phyloP scores from a whole-genome alignment of 2,329 filamentous ascomycete genomes.

The Phaeosphaeria sp. region DNA sequence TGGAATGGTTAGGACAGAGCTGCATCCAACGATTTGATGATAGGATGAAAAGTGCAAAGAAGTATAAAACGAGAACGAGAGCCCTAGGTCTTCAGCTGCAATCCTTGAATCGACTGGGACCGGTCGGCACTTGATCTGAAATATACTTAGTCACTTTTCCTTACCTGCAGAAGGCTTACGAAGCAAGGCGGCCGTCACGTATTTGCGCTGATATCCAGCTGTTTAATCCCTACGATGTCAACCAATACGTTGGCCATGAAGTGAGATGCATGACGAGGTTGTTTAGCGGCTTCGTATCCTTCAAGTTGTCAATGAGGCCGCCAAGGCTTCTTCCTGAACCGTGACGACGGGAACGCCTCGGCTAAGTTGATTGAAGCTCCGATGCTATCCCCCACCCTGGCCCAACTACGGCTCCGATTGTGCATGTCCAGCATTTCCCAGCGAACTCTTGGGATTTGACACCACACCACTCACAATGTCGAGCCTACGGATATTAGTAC shows the following conservation, averaged over 20 bases:
- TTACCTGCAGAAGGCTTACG: not conserved
- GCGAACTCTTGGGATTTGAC: not conserved
- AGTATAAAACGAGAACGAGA: not conserved
- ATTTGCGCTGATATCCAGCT: not conserved
- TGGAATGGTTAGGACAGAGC: not conserved
- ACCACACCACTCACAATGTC: slow-evolving; percentile 47
- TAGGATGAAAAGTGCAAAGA: not conserved
- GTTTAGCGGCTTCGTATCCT: not conserved
- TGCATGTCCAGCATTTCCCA: slow-evolving; percentile 7
- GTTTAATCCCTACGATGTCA: not conserved
- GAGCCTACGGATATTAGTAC: slow-evolving; percentile 61
- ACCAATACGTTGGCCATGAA: not conserved
- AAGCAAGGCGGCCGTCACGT: not conserved
- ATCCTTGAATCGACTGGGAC: not conserved
- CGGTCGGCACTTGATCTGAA: not conserved
- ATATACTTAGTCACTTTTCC: not conserved
- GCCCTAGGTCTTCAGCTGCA: too few relatives aligned
- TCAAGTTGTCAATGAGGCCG: not conserved
- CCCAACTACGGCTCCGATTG: slow-evolving; percentile 7
- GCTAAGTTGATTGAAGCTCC: slow-evolving; percentile 21
- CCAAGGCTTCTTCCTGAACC: slow-evolving; percentile 10
- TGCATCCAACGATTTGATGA: not conserved
- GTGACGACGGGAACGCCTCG: slow-evolving; percentile 18
- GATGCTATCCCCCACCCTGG: slow-evolving; percentile 28
- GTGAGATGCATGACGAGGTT: not conserved